Evolutionary conservation across 345 rosid genomes (phyloP), one percentile per base, ranked within the genome.

Genomic region (Cochlearia excelsa): DNA sequence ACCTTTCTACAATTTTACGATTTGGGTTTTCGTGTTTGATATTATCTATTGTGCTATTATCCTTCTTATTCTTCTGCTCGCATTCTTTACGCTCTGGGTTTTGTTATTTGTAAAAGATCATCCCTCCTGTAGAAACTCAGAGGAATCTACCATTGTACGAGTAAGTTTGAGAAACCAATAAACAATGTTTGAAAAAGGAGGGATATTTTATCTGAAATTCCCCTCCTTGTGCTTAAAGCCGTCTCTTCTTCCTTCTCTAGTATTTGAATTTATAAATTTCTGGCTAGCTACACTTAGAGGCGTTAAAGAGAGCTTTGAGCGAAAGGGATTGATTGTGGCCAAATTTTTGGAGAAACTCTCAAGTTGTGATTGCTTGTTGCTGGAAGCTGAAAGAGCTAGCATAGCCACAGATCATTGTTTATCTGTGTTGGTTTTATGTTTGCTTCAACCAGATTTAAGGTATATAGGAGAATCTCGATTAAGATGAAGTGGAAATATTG

Each of bases 161-260:
- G 72, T 44, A 46, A 53, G 61, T 68, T 68, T 59, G 54, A 45
- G 49, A 68, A 68, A 46, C 6, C 46, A 44, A 34, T 46, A 41
- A 51, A 33, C 40, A 44, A 3, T 34, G 23, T 16, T 16, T 16
- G 49, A 23, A 27, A 11, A 34, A 43, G 28, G 35, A 59, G 54
- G 47, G 53, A 50, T 10, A 26, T 23, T 16, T 31, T 16, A 28
- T 34, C 9, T 34, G 27, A 48, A 39, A 67, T 44, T 46, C 49
- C 66, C 46, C 68, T 69, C 47, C 45, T 41, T 30, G 59, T 69
- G 27, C 57, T 48, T 42, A 49, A 26, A 39, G 0, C 55, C 61
- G 49, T 57, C 10, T 50, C 38, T 60, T 6, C 50, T 39, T 47
- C 58, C 51, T 62, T 59, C 37, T 40, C 16, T 41, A 48, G 57